Percentiles rank a stretch among this genome's conserved stretches.
Evolutionary conservation across 139 green algal genomes (phyloP).

Genomic region (Deuterostichococcus epilithicus): DNA sequence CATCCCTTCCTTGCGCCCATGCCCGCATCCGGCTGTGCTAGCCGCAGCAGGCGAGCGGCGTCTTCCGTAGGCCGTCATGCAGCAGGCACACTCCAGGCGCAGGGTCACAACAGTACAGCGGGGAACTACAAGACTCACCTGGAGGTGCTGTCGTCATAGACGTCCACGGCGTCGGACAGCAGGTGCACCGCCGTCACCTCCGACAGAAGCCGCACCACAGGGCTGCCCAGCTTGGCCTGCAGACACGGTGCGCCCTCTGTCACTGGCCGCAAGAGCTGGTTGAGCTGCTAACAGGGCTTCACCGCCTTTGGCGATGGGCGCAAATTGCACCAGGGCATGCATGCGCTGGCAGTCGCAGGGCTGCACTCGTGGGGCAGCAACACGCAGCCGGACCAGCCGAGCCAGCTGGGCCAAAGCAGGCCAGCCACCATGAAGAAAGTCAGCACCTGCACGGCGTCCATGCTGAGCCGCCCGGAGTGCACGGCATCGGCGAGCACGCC

Average conservation of each 20-base stretch:
- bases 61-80: not conserved
- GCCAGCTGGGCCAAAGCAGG: not conserved
- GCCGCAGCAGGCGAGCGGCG: not conserved
- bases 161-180: conserved; percentile 60
- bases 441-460: conserved; percentile 21
- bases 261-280: too few species aligned
- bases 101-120: not conserved
- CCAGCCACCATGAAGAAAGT: not conserved
- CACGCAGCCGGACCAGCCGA: conserved; percentile 19
- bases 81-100: not conserved
- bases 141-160: conserved; percentile 79
- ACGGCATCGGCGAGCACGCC: conserved; percentile 75
- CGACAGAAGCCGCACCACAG: conserved; percentile 44
- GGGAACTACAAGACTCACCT: conserved; percentile 28
- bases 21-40: too few species aligned
- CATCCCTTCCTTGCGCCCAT: not conserved
- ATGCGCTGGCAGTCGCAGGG: not conserved
- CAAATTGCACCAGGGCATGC: not conserved
- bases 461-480: conserved; percentile 2
- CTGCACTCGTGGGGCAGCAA: not conserved
- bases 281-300: not conserved
- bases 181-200: conserved; percentile 61
- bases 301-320: too few species aligned
- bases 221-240: not conserved
- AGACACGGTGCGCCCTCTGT: too few species aligned